A percentile compares a stretch with the other conserved stretches of the same genome.
Conservation (phyloP, 2,329 filamentous ascomycete genomes). For the Torrubiellomyces zombiae region DNA sequence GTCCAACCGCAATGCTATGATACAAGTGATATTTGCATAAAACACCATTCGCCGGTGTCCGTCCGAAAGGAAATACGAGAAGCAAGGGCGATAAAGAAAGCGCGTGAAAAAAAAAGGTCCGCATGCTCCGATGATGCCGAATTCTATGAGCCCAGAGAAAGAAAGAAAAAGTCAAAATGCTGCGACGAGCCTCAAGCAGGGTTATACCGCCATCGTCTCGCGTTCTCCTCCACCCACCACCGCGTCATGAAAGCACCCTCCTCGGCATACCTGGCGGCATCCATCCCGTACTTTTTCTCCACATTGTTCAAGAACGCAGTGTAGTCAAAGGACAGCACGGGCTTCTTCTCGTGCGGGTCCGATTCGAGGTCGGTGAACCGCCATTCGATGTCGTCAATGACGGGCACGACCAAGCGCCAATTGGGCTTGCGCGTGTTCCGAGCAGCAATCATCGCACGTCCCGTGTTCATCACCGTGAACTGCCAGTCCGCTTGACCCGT, state of each 20-base stretch:
- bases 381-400: conserved; percentile 13
- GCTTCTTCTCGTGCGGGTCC: conserved; percentile 13
- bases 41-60: no score
- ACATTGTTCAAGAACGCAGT: conserved; percentile 8
- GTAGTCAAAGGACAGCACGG: conserved; percentile 12
- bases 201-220: conserved; percentile 15
- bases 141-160: no score
- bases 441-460: conserved; percentile 8
- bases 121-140: no score
- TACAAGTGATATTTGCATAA: no score
- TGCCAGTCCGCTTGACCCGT: conserved; percentile 10
- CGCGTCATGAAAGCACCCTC: conserved; percentile 15
- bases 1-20: no score
- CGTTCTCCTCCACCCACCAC: conserved; percentile 19
- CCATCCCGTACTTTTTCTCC: conserved; percentile 8
- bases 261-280: conserved; percentile 15
- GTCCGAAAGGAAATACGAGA: no score
- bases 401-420: conserved; percentile 10
- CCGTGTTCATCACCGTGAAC: conserved; percentile 11
- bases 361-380: conserved; percentile 12
- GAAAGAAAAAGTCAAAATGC: no score
- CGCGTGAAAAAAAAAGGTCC: no score
- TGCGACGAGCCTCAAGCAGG: no score
- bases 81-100: no score
- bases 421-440: conserved; percentile 7